Percentiles rank a stretch among this genome's conserved stretches.
These are phyloP conservation scores for Taiozyma sp. DNA, from an alignment of 1,139 yeast genomes.

Conservation along the genomic window DNA sequence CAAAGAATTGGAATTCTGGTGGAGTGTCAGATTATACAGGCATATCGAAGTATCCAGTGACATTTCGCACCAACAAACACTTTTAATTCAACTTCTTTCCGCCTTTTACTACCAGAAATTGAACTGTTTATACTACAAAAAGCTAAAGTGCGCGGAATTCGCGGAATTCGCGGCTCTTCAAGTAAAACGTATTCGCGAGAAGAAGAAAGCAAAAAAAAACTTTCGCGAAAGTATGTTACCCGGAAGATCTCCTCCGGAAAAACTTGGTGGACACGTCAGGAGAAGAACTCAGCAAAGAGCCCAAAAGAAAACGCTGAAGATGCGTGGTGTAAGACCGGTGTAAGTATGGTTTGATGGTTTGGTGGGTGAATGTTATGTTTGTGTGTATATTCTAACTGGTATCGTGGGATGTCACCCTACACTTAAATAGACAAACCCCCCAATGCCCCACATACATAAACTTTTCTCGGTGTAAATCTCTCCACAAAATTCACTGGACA, in stretches of 20 bases:
- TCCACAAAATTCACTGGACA: neutral
- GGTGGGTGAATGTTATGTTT: too few species aligned
- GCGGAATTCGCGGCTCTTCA: too few species aligned
- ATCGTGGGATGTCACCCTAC: too few species aligned
- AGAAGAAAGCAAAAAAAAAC: neutral
- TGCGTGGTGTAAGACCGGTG: too few species aligned
- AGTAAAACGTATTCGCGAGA: neutral
- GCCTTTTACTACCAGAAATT: neutral
- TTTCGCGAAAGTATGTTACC: neutral
- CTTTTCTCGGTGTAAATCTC: neutral
- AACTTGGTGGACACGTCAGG: neutral
- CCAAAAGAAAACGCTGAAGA: neutral
- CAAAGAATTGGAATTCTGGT: conserved; percentile 46
- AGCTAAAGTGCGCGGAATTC: neutral
- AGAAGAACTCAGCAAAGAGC: neutral
- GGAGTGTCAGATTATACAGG: conserved; percentile 65
- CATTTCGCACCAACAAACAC: conserved; percentile 7
- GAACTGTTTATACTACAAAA: neutral
- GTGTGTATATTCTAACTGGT: too few species aligned
- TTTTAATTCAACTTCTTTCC: neutral
- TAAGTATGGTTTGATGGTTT: too few species aligned
- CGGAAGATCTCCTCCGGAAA: neutral
- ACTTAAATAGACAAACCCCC: neutral
- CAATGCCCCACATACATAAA: neutral
- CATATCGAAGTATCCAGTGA: conserved; percentile 29